These are phyloP conservation scores for Curvularia lunata DNA, from an alignment of 2,329 filamentous ascomycete genomes.

Conservation along the genomic window DNA sequence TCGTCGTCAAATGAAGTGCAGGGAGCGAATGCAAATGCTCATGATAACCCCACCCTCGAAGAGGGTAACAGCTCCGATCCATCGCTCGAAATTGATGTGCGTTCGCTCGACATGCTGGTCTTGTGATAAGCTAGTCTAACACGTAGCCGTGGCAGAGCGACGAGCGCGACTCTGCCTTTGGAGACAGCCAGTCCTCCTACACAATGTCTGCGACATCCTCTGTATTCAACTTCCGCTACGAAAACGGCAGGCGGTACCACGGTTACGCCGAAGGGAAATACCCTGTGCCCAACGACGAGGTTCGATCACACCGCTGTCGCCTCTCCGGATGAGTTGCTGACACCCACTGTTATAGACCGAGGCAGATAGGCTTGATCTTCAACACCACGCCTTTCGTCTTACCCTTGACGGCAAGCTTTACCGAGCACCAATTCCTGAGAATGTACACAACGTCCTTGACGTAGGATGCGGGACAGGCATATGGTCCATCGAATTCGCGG, in stretches of 20 bases:
- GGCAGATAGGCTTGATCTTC: constrained; percentile 40
- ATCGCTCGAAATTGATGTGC: constrained; percentile 39
- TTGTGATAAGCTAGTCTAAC: constrained; percentile 12
- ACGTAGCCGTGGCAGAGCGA: constrained; percentile 22
- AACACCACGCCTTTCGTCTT: constrained; percentile 45
- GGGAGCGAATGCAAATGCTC: constrained; percentile 5
- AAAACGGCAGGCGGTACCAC: constrained; percentile 43
- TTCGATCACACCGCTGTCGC: constrained; percentile 13
- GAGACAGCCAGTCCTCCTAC: constrained; percentile 17
- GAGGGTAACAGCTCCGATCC: constrained; percentile 33
- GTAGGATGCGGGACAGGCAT: constrained; percentile 45
- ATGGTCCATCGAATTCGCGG: constrained; percentile 43
- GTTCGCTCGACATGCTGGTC: constrained; percentile 14
- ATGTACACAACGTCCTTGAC: constrained; percentile 42
- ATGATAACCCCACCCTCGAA: constrained; percentile 16
- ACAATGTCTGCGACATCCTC: constrained; percentile 43
- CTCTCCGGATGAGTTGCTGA: constrained; percentile 4
- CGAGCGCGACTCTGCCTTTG: constrained; percentile 31
- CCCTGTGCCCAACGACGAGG: constrained; percentile 43
- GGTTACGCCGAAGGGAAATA: constrained; percentile 42
- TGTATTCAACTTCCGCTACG: constrained; percentile 40
- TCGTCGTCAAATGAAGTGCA: constrained; percentile 5
- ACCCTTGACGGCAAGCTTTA: constrained; percentile 41
- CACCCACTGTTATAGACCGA: constrained; percentile 26
- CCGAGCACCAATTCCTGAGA: constrained; percentile 33